Percentiles rank a stretch among this genome's conserved stretches.
phyloP scores from a whole-genome alignment of 2,329 filamentous ascomycete species.

The Penicillium sp. region DNA sequence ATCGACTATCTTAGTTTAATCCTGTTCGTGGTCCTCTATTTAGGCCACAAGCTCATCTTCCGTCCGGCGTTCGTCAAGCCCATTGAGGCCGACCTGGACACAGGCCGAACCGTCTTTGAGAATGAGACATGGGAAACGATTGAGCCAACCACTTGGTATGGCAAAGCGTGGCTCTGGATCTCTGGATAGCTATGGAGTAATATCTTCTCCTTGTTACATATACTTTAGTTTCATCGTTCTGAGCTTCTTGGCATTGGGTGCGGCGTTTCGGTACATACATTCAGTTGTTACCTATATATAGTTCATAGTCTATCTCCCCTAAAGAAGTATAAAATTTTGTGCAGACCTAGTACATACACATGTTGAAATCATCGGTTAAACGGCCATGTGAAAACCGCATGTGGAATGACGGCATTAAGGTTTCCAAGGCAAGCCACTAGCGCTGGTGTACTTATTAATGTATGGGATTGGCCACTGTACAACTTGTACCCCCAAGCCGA shows the following conservation, averaged over 20 bases:
- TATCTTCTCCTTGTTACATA: neutral
- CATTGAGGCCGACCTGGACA: constrained; percentile 45
- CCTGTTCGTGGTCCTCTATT: constrained; percentile 59
- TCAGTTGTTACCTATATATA: neutral
- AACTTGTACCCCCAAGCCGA: constrained; percentile 19
- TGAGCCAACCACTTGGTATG: constrained; percentile 31
- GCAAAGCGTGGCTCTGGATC: constrained; percentile 28
- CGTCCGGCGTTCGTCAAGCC: constrained; percentile 38
- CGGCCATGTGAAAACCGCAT: constrained; percentile 4
- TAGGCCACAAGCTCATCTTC: constrained; percentile 57
- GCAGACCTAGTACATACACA: neutral
- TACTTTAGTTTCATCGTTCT: neutral
- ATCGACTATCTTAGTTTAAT: constrained; percentile 65
- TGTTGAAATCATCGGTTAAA: neutral
- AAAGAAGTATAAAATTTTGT: neutral
- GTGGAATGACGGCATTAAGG: constrained; percentile 17
- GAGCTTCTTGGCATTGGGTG: constrained; percentile 10
- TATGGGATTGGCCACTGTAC: neutral
- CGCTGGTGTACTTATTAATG: constrained; percentile 10
- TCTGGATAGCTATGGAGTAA: constrained; percentile 6
- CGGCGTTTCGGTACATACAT: constrained; percentile 8
- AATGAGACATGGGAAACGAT: constrained; percentile 38
- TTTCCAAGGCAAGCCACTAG: neutral
- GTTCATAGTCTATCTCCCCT: neutral
- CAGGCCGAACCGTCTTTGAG: constrained; percentile 37